These are phyloP conservation scores for Fusarium mundagurra DNA, from an alignment of 2,329 filamentous ascomycete genomes.

Conservation along the genomic window DNA sequence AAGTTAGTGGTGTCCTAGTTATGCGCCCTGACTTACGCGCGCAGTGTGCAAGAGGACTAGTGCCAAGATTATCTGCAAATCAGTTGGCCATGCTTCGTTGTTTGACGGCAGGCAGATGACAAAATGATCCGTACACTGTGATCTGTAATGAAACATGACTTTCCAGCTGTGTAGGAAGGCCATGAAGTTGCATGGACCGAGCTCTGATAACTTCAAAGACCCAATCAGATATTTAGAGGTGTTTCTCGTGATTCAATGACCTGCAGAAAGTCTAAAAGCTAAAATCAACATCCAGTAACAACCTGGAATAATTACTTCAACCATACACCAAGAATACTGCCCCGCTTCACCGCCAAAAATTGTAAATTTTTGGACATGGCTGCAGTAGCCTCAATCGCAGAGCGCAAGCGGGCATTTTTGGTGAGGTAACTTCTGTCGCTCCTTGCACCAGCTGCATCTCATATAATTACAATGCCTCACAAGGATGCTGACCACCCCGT, in stretches of 20 bases:
- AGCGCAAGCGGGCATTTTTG: slow-evolving; percentile 29
- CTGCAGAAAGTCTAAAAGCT: neutral
- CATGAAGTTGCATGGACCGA: neutral
- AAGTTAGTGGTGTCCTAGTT: neutral
- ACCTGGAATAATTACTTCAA: neutral
- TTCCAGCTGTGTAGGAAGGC: neutral
- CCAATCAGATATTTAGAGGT: neutral
- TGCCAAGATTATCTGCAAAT: slow-evolving; percentile 9
- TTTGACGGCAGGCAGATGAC: neutral
- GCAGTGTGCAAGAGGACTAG: neutral
- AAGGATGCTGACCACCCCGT: slow-evolving; percentile 69
- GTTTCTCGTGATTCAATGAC: neutral
- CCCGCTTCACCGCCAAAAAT: slow-evolving; percentile 46
- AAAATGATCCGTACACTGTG: slow-evolving; percentile 1
- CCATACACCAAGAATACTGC: slow-evolving; percentile 8
- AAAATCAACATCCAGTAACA: neutral
- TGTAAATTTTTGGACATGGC: slow-evolving; percentile 41
- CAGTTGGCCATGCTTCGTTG: neutral
- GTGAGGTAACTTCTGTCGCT: slow-evolving; percentile 6
- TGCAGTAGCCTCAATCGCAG: slow-evolving; percentile 30
- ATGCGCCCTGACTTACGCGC: slow-evolving; percentile 12
- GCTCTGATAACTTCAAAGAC: accelerated
- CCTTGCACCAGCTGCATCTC: slow-evolving; percentile 1
- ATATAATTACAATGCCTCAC: slow-evolving; percentile 60
- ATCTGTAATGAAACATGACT: neutral